phyloP scores from a whole-genome alignment of 1,284 basidiomycete species.

The Puccinia hordei region DNA sequence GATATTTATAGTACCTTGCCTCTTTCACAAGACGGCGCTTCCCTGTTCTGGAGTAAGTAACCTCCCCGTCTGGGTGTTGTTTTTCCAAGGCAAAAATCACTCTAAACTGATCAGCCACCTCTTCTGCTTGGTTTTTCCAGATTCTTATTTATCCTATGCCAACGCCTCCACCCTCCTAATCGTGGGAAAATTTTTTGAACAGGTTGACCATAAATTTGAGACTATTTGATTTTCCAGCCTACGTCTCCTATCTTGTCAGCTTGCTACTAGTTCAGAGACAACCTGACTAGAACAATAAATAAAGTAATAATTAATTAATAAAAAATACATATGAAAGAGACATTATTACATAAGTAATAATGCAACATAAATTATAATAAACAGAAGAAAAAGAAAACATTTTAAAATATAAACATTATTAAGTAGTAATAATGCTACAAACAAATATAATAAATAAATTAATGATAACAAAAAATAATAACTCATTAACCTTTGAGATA shows the following conservation, averaged over 20 bases:
- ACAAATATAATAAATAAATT: too few species aligned
- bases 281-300: too few species aligned
- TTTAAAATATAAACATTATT: too few species aligned
- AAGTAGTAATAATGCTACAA: too few species aligned
- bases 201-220: neutral
- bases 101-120: neutral
- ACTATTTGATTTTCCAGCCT: neutral
- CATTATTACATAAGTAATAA: too few species aligned
- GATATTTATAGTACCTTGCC: neutral
- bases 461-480: too few species aligned
- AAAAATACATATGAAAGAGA: too few species aligned
- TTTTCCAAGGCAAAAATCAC: neutral
- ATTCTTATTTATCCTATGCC: conserved; percentile 43
- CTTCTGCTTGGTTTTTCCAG: neutral
- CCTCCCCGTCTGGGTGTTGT: neutral
- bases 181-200: conserved; percentile 3
- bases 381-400: too few species aligned
- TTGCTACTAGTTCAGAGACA: too few species aligned
- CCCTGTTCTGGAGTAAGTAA: conserved; percentile 47
- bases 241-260: neutral
- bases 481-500: too few species aligned
- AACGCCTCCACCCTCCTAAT: conserved; percentile 26
- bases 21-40: conserved; percentile 20
- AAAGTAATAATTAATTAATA: too few species aligned
- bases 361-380: too few species aligned